Conservation (phyloP, 352 stramenopile genomes). For the Pythium brachiatum region DNA sequence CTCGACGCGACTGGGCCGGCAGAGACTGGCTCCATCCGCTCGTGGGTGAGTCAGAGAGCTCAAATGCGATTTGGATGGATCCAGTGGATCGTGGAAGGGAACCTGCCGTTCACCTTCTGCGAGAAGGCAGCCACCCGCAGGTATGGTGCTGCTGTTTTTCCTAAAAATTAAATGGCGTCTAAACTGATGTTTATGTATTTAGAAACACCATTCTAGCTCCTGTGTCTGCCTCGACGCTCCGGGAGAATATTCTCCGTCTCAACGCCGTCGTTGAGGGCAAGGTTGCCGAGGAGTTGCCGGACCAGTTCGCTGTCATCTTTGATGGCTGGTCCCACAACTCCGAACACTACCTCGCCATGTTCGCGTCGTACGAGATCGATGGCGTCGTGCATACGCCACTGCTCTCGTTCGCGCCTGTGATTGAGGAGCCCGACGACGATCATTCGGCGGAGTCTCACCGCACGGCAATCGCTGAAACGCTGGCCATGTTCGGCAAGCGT, state of each 20-base stretch:
- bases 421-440: slow-evolving; percentile 1
- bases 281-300: slow-evolving; percentile 14
- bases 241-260: not conserved
- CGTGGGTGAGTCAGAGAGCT: not conserved
- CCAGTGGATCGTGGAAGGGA: not conserved
- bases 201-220: not conserved
- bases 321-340: slow-evolving; percentile 11
- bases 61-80: slow-evolving; percentile 4
- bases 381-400: slow-evolving; percentile 13
- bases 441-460: slow-evolving; percentile 12
- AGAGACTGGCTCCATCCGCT: not conserved
- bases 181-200: not conserved
- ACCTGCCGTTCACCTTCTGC: not conserved
- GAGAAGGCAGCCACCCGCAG: not conserved
- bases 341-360: slow-evolving; percentile 21
- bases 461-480: not conserved
- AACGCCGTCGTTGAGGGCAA: not conserved
- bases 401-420: slow-evolving; percentile 8
- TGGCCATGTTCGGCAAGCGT: slow-evolving; percentile 3
- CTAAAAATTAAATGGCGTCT: not conserved
- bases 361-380: slow-evolving; percentile 10
- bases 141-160: not conserved
- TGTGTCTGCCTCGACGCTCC: not conserved
- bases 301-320: slow-evolving; percentile 24
- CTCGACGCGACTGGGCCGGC: not conserved